phyloP scores from a whole-genome alignment of 2,329 filamentous ascomycete genomes.

The Colletotrichum tabaci region DNA sequence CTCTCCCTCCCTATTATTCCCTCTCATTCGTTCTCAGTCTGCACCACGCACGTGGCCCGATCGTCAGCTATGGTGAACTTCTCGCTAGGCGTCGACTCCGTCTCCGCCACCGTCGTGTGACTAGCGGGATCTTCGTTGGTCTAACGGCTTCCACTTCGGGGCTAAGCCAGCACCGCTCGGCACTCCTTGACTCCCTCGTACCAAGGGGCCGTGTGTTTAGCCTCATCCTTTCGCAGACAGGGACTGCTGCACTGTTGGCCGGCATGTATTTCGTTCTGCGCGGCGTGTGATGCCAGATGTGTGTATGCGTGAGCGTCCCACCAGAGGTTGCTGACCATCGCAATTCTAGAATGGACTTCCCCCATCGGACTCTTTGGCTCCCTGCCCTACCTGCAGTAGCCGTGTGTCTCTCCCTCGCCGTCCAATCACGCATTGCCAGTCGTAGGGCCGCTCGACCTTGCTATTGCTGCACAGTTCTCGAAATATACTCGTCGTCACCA shows the following conservation, averaged over 20 bases:
- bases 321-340: slow-evolving; percentile 26
- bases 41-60: slow-evolving; percentile 28
- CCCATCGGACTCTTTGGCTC: slow-evolving; percentile 35
- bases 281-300: not conserved
- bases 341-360: slow-evolving; percentile 41
- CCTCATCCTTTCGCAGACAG: slow-evolving; percentile 32
- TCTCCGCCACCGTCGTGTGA: slow-evolving; percentile 15
- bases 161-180: slow-evolving; percentile 40
- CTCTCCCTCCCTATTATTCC: not conserved
- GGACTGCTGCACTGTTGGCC: slow-evolving; percentile 5
- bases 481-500: slow-evolving; percentile 40
- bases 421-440: slow-evolving; percentile 25
- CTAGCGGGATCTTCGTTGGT: slow-evolving; percentile 38
- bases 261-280: slow-evolving; percentile 12
- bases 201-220: slow-evolving; percentile 39
- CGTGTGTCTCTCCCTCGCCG: slow-evolving; percentile 25
- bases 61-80: slow-evolving; percentile 31
- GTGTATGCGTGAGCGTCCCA: not conserved
- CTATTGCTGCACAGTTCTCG: slow-evolving; percentile 35
- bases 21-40: not conserved
- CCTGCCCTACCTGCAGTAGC: not conserved
- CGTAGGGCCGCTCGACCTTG: slow-evolving; percentile 32
- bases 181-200: slow-evolving; percentile 28
- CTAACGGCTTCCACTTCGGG: slow-evolving; percentile 37
- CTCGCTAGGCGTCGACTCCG: slow-evolving; percentile 29